Evolutionary conservation across 257 asterid genomes (phyloP), one percentile per base, ranked within the genome.

Genomic region (Datura wrightii): DNA sequence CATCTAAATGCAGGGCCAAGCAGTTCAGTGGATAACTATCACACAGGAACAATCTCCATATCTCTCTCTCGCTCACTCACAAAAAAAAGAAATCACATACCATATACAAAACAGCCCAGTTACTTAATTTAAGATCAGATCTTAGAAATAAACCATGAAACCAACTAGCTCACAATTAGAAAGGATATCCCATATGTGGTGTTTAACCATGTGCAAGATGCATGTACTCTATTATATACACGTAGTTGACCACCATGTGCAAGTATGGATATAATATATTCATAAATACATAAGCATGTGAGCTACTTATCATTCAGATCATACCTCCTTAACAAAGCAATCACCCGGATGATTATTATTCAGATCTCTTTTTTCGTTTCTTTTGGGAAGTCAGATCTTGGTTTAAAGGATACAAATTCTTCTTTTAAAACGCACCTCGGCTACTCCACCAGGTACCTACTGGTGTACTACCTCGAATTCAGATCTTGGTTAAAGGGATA

Each of bases 121-220:
- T 52, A 52, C 60, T 24, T 34, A 31, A 53, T 78, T 78, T 78
- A 54, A 52, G 82, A 52, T 78, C 82, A 78, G 10, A 34, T 34
- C 63, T 31, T 78, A 52, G 34, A 54, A 37, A 78, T 78, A 34
- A 52, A 52, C 82, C 31, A 52, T 52, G 48, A 15, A 78, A 78
- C 82, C 82, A 50, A 52, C 48, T 52, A 78, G 65, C 82, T 52
- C 34, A 76, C 24, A 78, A 52, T 41, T 31, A 78, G 65, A 78
- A 78, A 13, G 63, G 82, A 52, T 41, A 78, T 52, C 34, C 42
- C 48, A 34, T 52, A 78, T 15, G 46, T 11, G 10, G 7, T 46
- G 59, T 74, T 74, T 24, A 74, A 74, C 60, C 42, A 74, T 48
- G 81, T 74, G 81, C 59, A 74, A 74, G 81, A 24, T 24, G 24